A percentile compares a stretch with the other conserved stretches of the same genome.
Conservation (phyloP, 352 stramenopile genomes). For the Phytophthora multivora region DNA sequence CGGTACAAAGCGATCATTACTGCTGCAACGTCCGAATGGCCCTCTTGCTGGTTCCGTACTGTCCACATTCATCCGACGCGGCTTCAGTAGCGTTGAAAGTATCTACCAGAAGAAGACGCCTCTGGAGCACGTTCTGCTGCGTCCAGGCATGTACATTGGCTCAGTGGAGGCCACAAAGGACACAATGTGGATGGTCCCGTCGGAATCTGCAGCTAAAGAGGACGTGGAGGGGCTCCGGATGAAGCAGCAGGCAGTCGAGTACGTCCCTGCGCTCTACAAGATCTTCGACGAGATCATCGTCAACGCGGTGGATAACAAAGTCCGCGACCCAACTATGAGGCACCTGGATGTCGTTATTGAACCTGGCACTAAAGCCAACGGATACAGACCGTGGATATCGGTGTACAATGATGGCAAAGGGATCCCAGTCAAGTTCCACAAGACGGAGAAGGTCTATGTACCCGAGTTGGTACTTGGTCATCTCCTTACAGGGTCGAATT, state of each 20-base stretch:
- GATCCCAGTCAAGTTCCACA: conserved; percentile 97
- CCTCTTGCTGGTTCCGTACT: not conserved
- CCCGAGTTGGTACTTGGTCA: conserved; percentile 98
- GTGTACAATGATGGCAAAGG: conserved; percentile 98
- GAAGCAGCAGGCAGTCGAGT: conserved; percentile 80
- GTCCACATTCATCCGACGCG: conserved; percentile 8
- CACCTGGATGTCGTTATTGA: conserved; percentile 79
- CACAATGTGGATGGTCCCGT: conserved; percentile 79
- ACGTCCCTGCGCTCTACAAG: conserved; percentile 95
- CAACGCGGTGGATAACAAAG: conserved; percentile 97
- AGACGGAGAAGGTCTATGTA: conserved; percentile 98
- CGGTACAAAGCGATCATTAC: not conserved
- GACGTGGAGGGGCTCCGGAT: conserved; percentile 49
- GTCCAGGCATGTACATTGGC: conserved; percentile 92
- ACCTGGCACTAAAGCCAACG: conserved; percentile 57
- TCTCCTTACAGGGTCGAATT: conserved; percentile 99
- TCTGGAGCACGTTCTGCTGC: conserved; percentile 90
- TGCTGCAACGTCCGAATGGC: conserved; percentile 2
- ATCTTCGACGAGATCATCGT: conserved; percentile 99
- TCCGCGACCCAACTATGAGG: conserved; percentile 78
- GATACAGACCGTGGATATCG: conserved; percentile 89
- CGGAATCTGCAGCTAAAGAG: conserved; percentile 22
- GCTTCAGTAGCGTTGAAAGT: conserved; percentile 61
- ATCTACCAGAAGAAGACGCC: conserved; percentile 92
- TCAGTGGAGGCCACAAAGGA: conserved; percentile 81